These are phyloP conservation scores for Fusarium sp. DNA, from an alignment of 2,329 filamentous ascomycete genomes.

Conservation along the genomic window DNA sequence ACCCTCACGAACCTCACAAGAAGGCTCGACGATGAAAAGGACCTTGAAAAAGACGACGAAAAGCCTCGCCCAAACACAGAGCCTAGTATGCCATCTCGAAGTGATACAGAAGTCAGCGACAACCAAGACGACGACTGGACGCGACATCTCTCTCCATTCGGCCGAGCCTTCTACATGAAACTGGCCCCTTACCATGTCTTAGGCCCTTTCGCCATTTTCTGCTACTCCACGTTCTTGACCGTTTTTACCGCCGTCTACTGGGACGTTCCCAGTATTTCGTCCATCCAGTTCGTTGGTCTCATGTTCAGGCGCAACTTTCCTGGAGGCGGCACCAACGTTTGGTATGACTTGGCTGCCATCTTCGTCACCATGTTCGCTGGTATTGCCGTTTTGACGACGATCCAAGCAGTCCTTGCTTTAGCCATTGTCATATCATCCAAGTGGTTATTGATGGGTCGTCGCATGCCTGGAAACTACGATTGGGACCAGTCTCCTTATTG, in stretches of 20 bases:
- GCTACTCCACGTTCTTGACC: slow-evolving; percentile 2
- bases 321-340: neutral
- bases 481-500: slow-evolving; percentile 24
- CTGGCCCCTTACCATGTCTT: slow-evolving; percentile 8
- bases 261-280: slow-evolving; percentile 12
- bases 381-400: neutral
- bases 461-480: slow-evolving; percentile 17
- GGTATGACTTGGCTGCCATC: slow-evolving; percentile 9
- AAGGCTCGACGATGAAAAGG: neutral
- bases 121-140: neutral
- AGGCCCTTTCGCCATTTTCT: neutral
- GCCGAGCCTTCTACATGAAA: slow-evolving; percentile 17
- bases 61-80: neutral
- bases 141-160: neutral
- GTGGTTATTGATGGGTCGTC: slow-evolving; percentile 13
- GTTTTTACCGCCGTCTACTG: slow-evolving; percentile 7
- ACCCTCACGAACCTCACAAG: neutral
- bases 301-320: slow-evolving; percentile 4
- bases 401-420: slow-evolving; percentile 1
- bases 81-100: neutral
- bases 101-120: neutral
- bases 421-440: neutral
- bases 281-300: slow-evolving; percentile 5
- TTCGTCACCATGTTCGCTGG: slow-evolving; percentile 6
- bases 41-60: neutral